Evolutionary conservation across 331 rosid species (phyloP).

Genomic region (Spiraea crenata): DNA sequence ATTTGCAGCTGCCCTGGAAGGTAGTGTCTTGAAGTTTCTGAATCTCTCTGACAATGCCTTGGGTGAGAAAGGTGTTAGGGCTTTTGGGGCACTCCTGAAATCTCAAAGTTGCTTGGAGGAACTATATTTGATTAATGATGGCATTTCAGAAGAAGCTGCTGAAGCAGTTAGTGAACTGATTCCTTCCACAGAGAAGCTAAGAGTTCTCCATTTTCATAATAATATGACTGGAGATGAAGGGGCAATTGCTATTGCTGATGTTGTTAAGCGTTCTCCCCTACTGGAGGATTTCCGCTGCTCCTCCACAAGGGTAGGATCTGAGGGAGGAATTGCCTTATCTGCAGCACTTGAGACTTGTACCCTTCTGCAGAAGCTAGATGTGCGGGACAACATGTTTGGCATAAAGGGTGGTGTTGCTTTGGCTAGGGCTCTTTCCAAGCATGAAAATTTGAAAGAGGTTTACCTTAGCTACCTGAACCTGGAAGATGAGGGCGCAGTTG

Average conservation of each 20-base stretch:
- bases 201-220: conserved; percentile 83
- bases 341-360: conserved; percentile 56
- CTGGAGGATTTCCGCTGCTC: conserved; percentile 92
- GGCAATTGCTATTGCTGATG: conserved; percentile 72
- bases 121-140: conserved; percentile 89
- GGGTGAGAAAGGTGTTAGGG: conserved; percentile 98
- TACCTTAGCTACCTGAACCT: conserved; percentile 79
- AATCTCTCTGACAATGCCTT: conserved; percentile 91
- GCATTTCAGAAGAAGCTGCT: conserved; percentile 95
- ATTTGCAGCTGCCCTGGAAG: conserved; percentile 80
- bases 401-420: conserved; percentile 72
- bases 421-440: conserved; percentile 69
- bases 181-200: conserved; percentile 86
- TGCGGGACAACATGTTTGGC: conserved; percentile 92
- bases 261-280: conserved; percentile 69
- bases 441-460: conserved; percentile 58
- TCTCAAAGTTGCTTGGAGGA: conserved; percentile 86
- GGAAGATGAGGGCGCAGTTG: conserved; percentile 74
- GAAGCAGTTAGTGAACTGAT: conserved; percentile 78
- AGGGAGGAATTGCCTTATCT: conserved; percentile 84
- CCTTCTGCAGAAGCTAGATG: conserved; percentile 72
- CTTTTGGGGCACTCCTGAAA: conserved; percentile 80
- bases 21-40: conserved; percentile 62
- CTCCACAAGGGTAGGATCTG: conserved; percentile 75
- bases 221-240: conserved; percentile 98